Percentiles rank a stretch among this genome's conserved stretches.
phyloP scores from a whole-genome alignment of 169 alveolate species.

The Eimeria necatrix region DNA sequence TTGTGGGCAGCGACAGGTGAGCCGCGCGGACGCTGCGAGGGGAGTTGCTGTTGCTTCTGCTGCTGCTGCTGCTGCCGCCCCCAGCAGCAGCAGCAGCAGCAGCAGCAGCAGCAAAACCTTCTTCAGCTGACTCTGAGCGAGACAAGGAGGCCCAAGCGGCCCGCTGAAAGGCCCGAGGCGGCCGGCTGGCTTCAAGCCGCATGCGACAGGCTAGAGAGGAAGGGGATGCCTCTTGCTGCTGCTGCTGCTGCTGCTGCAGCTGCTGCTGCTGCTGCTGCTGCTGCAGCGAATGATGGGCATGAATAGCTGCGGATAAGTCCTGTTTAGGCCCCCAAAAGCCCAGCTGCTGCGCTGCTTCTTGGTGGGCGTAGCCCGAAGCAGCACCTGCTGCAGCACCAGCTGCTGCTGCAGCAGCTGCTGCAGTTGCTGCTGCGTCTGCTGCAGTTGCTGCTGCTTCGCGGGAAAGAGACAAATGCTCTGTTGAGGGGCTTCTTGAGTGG shows the following conservation, averaged over 20 bases:
- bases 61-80: constrained; percentile 32
- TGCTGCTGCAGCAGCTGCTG: constrained; percentile 33
- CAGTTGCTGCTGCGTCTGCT: neutral
- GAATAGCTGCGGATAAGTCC: neutral
- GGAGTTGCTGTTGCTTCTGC: neutral
- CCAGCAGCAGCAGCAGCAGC: neutral
- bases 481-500: neutral
- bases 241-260: constrained; percentile 13
- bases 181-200: too few species aligned
- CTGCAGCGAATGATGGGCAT: neutral
- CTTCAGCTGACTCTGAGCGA: neutral
- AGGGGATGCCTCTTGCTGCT: neutral
- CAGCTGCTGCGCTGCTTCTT: neutral
- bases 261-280: neutral
- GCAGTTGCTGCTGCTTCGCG: neutral
- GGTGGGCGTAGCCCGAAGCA: neutral
- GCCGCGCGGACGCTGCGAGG: neutral
- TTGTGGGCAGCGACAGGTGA: neutral
- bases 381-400: neutral
- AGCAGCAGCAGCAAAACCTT: neutral
- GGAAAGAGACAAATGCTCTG: neutral
- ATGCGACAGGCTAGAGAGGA: too few species aligned
- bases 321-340: neutral
- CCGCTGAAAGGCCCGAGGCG: too few species aligned
- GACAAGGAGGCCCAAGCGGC: neutral